These are phyloP conservation scores for Hansenula lynferdii DNA, from an alignment of 1,139 yeast species.

Conservation along the genomic window DNA sequence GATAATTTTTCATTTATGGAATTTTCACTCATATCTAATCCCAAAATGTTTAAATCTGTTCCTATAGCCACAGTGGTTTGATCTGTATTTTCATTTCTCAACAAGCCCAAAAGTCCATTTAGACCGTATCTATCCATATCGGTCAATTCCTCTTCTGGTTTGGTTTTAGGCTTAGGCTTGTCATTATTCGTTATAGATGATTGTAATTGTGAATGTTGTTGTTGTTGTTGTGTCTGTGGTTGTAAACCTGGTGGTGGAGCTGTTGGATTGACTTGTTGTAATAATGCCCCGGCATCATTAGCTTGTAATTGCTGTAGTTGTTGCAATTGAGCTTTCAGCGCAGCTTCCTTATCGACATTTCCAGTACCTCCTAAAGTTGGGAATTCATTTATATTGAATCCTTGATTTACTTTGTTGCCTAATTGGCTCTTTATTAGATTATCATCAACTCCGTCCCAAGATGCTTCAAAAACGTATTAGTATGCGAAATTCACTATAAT, in stretches of 20 bases:
- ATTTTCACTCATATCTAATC: conserved; percentile 48
- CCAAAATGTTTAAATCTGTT: conserved; percentile 71
- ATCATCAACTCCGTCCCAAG: conserved; percentile 2
- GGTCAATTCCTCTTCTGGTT: conserved; percentile 15
- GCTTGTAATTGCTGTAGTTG: conserved; percentile 3
- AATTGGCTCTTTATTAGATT: conserved; percentile 6
- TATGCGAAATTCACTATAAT: no score
- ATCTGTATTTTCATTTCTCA: conserved; percentile 64
- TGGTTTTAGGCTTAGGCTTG: not conserved
- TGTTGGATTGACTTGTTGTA: not conserved
- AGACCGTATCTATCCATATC: conserved; percentile 65
- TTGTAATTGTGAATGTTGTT: not conserved
- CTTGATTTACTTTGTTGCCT: conserved; percentile 2
- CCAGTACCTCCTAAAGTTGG: conserved; percentile 21
- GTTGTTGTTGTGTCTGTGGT: conserved; percentile 8
- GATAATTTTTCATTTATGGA: conserved; percentile 43
- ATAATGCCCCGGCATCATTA: not conserved
- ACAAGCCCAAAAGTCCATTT: conserved; percentile 62
- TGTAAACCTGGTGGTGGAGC: conserved; percentile 6
- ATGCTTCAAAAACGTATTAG: not conserved
- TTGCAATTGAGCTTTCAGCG: conserved; percentile 6
- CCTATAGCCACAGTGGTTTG: conserved; percentile 76
- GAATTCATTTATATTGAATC: conserved; percentile 23
- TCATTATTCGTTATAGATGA: not conserved
- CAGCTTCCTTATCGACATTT: not conserved